A percentile compares a stretch with the other conserved stretches of the same genome.
Conservation (phyloP, 495 filamentous ascomycete species). For the Trichoderma gamsii region DNA sequence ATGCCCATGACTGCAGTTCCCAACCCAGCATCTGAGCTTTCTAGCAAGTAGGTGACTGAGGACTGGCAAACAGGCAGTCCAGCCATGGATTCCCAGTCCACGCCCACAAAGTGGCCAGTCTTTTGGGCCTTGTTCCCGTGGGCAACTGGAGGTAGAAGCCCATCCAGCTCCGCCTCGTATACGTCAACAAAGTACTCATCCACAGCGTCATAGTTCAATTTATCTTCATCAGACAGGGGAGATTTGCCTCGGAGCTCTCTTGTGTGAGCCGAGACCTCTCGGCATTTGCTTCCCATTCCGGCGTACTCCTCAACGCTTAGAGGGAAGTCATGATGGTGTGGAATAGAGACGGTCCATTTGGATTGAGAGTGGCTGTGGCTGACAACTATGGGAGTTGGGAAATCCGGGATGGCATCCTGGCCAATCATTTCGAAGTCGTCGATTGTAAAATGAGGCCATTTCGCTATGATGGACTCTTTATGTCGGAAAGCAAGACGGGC, state of each 20-base stretch:
- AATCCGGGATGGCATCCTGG: slow-evolving; percentile 44
- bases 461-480: slow-evolving; percentile 25
- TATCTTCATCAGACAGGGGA: slow-evolving; percentile 33
- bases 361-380: slow-evolving; percentile 49
- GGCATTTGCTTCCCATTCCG: slow-evolving; percentile 54
- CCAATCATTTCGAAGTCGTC: slow-evolving; percentile 47
- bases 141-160: slow-evolving; percentile 41
- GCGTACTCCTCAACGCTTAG: slow-evolving; percentile 52
- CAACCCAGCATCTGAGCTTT: slow-evolving; percentile 59
- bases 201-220: slow-evolving; percentile 48
- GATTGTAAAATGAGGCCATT: slow-evolving; percentile 27
- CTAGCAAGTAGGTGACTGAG: slow-evolving; percentile 65
- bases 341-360: slow-evolving; percentile 69
- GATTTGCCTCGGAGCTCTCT: slow-evolving; percentile 37
- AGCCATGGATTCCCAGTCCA: slow-evolving; percentile 29
- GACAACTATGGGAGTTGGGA: slow-evolving; percentile 54
- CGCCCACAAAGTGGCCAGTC: slow-evolving; percentile 31
- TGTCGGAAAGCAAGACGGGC: slow-evolving; percentile 23
- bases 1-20: slow-evolving; percentile 64
- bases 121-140: slow-evolving; percentile 21
- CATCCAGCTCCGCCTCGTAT: slow-evolving; percentile 51
- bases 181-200: slow-evolving; percentile 64
- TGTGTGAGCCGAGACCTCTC: slow-evolving; percentile 47
- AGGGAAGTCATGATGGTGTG: slow-evolving; percentile 50
- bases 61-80: slow-evolving; percentile 51